These are phyloP conservation scores for Fraxinus pennsylvanica DNA, from an alignment of 257 asterid species.

Conservation along the genomic window DNA sequence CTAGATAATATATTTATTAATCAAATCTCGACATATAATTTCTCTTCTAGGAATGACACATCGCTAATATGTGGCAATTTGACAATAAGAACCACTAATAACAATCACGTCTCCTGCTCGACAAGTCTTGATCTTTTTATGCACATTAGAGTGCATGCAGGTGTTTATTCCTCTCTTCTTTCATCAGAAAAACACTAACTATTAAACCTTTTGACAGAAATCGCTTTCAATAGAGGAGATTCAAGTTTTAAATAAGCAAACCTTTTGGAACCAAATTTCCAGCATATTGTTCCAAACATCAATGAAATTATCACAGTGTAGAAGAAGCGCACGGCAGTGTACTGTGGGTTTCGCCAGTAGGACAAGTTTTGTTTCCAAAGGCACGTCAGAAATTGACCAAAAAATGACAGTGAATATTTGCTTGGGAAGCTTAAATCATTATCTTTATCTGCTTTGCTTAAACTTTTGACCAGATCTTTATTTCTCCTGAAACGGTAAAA, in stretches of 20 bases:
- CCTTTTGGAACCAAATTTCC: constrained; percentile 90
- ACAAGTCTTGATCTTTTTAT: no score
- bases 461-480: constrained; percentile 59
- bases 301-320: constrained; percentile 75
- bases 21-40: no score
- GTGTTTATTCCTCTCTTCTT: no score
- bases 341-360: constrained; percentile 89
- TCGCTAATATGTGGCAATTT: no score
- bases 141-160: no score
- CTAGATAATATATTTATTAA: no score
- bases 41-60: no score
- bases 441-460: constrained; percentile 64
- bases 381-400: constrained; percentile 75
- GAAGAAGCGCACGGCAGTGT: constrained; percentile 83
- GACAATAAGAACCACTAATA: no score
- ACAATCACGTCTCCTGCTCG: no score
- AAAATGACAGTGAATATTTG: constrained; percentile 69
- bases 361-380: constrained; percentile 92
- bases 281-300: constrained; percentile 91
- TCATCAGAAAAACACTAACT: neutral
- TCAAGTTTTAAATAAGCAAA: constrained; percentile 25
- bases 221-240: neutral
- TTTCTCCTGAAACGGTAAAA: constrained; percentile 56
- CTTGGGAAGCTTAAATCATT: constrained; percentile 66
- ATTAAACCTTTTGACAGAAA: neutral